Evolutionary conservation across 1,139 yeast species (phyloP), one percentile per base, ranked within the genome.

Genomic region (Candida sp.): DNA sequence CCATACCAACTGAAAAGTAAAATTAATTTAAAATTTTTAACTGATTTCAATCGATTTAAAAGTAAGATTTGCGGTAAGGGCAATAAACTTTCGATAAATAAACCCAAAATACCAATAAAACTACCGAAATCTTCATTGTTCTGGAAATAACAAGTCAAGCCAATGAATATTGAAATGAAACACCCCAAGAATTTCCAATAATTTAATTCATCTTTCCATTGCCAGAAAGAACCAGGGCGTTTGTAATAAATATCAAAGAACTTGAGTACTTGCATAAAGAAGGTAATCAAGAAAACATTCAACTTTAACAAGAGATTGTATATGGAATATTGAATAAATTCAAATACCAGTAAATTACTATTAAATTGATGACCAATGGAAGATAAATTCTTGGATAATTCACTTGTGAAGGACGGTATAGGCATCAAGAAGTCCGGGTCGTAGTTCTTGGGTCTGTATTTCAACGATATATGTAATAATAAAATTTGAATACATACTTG

Each of bases 51-150:
- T 46, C 91, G 72, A 56, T 82, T 77, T 44, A 88, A 76, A 46
- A 88, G 69, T 29, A 91, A 68, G 40, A 90, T 87, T 62, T 90
- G 97, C 0, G 97, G 97, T 41, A 90, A 67, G 3, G 97, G 97
- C 45, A 90, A 69, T 21, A 87, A 68, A n/a, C 93, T 82, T 58
- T 90, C 97, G 22, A 87, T 75, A 43, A 88, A 73, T 38, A 90
- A 73, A 0, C 97, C 95, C 19, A 79, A 52, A 3, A 87, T 69
- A 0, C 96, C 97, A 38, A 90, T 70, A 1, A 75, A 50, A n/a
- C 77, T 75, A 2, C 84, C 82, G 56, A 77, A 82, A 21, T 60
- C 48, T 19, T 64, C 60, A 50, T 57, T 68, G 33, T 56, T 56
- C 39, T 70, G 68, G 38, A 84, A 67, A 0, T 76, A 22, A 0